Base-by-base conservation (phyloP, 202 grass and related monocot species). In the Cymbopogon flexuosus region DNA sequence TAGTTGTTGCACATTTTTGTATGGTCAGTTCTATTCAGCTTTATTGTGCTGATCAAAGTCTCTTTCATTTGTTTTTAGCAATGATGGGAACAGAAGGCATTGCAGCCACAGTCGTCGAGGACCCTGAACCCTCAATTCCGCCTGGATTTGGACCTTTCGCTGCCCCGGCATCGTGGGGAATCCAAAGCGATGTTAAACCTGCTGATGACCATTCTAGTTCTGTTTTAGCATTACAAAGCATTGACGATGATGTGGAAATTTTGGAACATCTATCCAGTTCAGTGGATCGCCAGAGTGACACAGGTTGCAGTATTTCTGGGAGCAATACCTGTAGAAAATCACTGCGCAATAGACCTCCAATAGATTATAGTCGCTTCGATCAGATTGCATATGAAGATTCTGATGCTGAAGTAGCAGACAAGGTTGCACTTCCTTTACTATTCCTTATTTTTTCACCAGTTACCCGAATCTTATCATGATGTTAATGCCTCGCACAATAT, bases 341-440 rank as follows among this genome's bases (percentile, higher is more conserved):
- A 18, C 86, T 93, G 34, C 88, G 90, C 52, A 88, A 90, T 65
- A 91, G 95, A 77, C 90, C 88, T 41, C 84, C 85, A 74, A 70
- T 94, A 68, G 91, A 94, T 58, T 94, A 95, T 78, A 92, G 92
- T 22, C 86, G 84, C 51, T 94, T 98, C 52, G 92, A 98, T 72
- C 37, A 18, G 45, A 71, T 77, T 10, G 79, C 86, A 27, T 86
- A 93, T 10, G 95, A 89, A 65, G 88, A 93, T 70, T 88, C 88
- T 46, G 82, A 92, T 73, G 78, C 72, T 36, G 95, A 91, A 79
- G 68, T 85, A 65, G 71, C 64, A 76, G 86, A 87, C 45, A 83
- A 87, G 77, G 91, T 88, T 87, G 64, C 60, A 76, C 35, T 40
- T 67, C 11, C 4, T 33, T 60, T 82, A 34, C 27, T 76, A n/a